Conservation (phyloP, 2,329 filamentous ascomycete species). For the Fusarium liriodendri region DNA sequence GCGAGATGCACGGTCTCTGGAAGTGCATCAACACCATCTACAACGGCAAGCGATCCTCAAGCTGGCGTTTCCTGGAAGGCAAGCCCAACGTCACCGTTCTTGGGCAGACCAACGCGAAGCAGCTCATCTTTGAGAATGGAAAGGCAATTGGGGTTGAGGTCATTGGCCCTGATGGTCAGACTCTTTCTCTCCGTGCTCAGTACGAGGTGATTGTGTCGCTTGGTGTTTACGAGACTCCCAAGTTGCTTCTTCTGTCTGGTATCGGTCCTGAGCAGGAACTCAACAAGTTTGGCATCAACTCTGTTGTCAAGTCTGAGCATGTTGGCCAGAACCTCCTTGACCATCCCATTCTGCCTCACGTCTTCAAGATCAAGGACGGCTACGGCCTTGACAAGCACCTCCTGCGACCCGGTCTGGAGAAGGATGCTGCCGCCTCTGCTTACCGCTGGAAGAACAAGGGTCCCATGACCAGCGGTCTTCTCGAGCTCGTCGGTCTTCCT, state of each 20-base stretch:
- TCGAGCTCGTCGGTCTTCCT: constrained; percentile 66
- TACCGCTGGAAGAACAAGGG: constrained; percentile 54
- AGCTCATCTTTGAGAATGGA: constrained; percentile 61
- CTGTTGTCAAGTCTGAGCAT: constrained; percentile 67
- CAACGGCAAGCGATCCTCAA: constrained; percentile 64
- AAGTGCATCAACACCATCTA: constrained; percentile 68
- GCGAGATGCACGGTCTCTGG: constrained; percentile 64
- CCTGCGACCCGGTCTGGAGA: constrained; percentile 42
- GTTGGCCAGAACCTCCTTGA: constrained; percentile 75
- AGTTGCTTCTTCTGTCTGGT: constrained; percentile 74
- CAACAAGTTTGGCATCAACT: constrained; percentile 61
- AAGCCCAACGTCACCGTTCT: constrained; percentile 68
- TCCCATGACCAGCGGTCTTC: constrained; percentile 53
- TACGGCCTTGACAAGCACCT: constrained; percentile 51
- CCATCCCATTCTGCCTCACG: constrained; percentile 65
- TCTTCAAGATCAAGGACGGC: constrained; percentile 44
- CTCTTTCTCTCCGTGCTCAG: constrained; percentile 59
- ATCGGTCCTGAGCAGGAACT: constrained; percentile 68
- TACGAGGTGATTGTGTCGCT: constrained; percentile 60
- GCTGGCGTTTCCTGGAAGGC: constrained; percentile 61
- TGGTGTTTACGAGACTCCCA: constrained; percentile 72
- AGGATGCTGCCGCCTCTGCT: constrained; percentile 25
- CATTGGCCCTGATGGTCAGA: constrained; percentile 50
- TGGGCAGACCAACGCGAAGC: constrained; percentile 60
- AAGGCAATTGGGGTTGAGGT: constrained; percentile 60